Percentiles rank a stretch among this genome's conserved stretches.
phyloP scores from a whole-genome alignment of 371 early-diverging fungal species.

The Circinella minor region DNA sequence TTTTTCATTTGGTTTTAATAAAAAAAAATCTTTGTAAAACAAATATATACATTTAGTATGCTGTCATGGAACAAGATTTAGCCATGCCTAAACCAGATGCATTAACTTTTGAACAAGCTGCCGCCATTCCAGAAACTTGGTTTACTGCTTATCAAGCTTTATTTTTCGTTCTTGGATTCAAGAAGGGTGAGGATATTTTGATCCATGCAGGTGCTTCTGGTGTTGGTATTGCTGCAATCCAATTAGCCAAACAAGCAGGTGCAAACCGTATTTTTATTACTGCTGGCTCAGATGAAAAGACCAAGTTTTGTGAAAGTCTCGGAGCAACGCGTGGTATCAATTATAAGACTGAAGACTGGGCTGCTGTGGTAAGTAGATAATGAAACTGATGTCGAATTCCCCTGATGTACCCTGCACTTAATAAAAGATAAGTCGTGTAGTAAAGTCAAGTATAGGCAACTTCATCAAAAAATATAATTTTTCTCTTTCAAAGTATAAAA shows the following conservation, averaged over 20 bases:
- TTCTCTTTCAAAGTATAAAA: no score
- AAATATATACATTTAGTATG: constrained; percentile 49
- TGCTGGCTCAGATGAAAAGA: constrained; percentile 70
- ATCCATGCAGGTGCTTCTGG: constrained; percentile 85
- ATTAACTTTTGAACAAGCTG: constrained; percentile 66
- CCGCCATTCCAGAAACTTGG: constrained; percentile 80
- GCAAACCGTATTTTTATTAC: constrained; percentile 76
- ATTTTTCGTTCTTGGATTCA: constrained; percentile 59
- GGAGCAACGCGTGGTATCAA: constrained; percentile 81
- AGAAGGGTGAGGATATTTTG: constrained; percentile 67
- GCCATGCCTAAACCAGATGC: constrained; percentile 65
- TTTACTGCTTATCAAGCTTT: constrained; percentile 85
- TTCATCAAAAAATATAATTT: no score
- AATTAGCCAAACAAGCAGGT: constrained; percentile 68
- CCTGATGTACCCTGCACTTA: no score
- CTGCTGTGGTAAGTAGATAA: constrained; percentile 45
- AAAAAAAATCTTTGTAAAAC: neutral
- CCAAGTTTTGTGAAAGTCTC: constrained; percentile 62
- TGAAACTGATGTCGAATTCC: no score
- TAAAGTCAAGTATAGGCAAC: no score
- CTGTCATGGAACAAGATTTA: constrained; percentile 60
- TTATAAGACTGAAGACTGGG: constrained; percentile 70
- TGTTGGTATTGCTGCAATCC: constrained; percentile 79
- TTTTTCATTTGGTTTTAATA: no score
- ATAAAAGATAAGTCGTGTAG: no score